A percentile compares a stretch with the other conserved stretches of the same genome.
phyloP scores from a whole-genome alignment of 2,329 filamentous ascomycete genomes.

The Aspergillus nomiae region DNA sequence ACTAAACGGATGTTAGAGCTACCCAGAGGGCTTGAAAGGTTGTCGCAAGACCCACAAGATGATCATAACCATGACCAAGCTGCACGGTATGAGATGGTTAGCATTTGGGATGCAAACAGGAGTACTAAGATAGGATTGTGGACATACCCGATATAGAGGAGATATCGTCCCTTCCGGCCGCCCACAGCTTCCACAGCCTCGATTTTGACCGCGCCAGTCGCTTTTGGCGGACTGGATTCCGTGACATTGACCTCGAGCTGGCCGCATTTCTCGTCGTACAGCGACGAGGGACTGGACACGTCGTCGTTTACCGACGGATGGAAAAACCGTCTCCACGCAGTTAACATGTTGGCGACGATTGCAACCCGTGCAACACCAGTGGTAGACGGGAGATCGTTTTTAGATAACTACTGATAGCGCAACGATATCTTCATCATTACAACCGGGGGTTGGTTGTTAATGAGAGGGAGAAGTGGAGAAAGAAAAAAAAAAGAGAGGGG shows the following conservation, averaged over 20 bases:
- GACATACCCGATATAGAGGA: slow-evolving; percentile 31
- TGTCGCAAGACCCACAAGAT: slow-evolving; percentile 26
- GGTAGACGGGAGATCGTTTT: neutral
- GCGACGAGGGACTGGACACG: slow-evolving; percentile 1
- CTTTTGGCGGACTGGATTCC: slow-evolving; percentile 9
- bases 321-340: slow-evolving; percentile 7
- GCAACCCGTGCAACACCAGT: neutral
- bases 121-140: neutral
- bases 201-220: slow-evolving; percentile 29
- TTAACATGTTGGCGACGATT: slow-evolving; percentile 3
- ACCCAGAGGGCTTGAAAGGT: neutral
- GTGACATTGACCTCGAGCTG: slow-evolving; percentile 12
- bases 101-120: neutral
- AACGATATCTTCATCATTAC: neutral
- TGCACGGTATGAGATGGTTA: slow-evolving; percentile 12
- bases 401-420: neutral
- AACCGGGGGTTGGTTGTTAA: neutral
- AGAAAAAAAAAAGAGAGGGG: too few species aligned
- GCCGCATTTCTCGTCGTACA: slow-evolving; percentile 10
- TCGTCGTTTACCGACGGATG: neutral
- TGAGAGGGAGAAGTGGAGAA: neutral
- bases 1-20: slow-evolving; percentile 19
- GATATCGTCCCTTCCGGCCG: slow-evolving; percentile 32
- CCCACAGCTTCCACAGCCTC: slow-evolving; percentile 32
- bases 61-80: slow-evolving; percentile 33